Percentiles rank a stretch among this genome's conserved stretches.
Conservation (phyloP, 1,139 yeast genomes). For the Kurtzmaniella quercitrusa region DNA sequence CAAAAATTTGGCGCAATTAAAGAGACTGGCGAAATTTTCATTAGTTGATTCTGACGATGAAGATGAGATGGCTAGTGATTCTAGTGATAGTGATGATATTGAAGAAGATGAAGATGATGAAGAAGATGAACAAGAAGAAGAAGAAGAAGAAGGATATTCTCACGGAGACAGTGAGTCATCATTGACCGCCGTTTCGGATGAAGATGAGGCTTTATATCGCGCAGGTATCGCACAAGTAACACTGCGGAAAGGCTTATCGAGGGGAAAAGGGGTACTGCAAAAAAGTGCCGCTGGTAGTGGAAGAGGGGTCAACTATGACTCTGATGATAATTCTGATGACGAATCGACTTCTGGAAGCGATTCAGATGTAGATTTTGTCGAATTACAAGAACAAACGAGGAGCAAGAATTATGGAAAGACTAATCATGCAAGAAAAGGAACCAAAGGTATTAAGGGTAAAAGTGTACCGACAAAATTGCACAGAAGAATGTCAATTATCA, state of each 20-base stretch:
- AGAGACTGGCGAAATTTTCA: constrained; percentile 36
- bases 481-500: background rate
- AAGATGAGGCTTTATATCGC: constrained; percentile 1
- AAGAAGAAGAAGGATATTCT: constrained; percentile 7
- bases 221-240: constrained; percentile 1
- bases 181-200: background rate
- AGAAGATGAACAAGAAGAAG: constrained; percentile 11
- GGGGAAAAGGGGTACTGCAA: background rate
- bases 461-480: constrained; percentile 1
- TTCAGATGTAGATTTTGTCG: constrained; percentile 67
- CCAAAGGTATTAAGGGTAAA: constrained; percentile 25
- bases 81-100: constrained; percentile 2
- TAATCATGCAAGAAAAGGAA: constrained; percentile 46
- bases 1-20: constrained; percentile 25
- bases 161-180: constrained; percentile 16
- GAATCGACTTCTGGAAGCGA: constrained; percentile 55
- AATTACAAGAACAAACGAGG: constrained; percentile 63
- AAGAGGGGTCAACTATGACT: constrained; percentile 7
- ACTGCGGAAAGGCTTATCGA: background rate
- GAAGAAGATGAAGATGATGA: constrained; percentile 12
- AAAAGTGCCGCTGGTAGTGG: background rate
- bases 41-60: constrained; percentile 29
- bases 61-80: constrained; percentile 11
- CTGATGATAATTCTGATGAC: constrained; percentile 17
- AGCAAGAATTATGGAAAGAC: constrained; percentile 31